phyloP scores from a whole-genome alignment of 2,329 filamentous ascomycete species.

The Neopestalotiopsis rosae region DNA sequence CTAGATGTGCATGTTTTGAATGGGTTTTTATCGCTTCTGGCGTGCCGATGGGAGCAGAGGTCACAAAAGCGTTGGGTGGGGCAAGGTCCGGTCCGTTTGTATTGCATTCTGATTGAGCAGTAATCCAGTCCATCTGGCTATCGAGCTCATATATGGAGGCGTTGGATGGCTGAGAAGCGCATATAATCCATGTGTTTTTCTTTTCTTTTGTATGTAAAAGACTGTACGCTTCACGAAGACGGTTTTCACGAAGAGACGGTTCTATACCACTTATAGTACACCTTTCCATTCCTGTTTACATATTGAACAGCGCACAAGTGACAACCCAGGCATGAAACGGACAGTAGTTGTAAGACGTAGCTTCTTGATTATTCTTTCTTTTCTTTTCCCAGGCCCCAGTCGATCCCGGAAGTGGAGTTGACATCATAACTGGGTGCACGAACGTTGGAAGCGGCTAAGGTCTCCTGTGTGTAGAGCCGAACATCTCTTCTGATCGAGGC shows the following conservation, averaged over 20 bases:
- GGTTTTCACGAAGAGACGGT: constrained; percentile 18
- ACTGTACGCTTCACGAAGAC: constrained; percentile 20
- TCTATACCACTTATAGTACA: constrained; percentile 8
- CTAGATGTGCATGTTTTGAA: constrained; percentile 34
- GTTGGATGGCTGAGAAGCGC: not conserved
- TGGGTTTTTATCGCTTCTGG: constrained; percentile 10
- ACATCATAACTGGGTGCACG: too few species aligned
- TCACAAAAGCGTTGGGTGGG: not conserved
- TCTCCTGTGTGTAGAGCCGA: too few species aligned
- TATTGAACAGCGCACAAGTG: not conserved
- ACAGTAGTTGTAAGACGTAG: too few species aligned
- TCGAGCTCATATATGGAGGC: constrained; percentile 12
- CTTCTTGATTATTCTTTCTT: too few species aligned
- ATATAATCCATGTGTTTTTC: not conserved
- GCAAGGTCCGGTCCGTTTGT: not conserved
- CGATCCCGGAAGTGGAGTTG: too few species aligned
- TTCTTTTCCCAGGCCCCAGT: too few species aligned
- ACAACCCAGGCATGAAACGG: too few species aligned
- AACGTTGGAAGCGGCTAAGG: too few species aligned
- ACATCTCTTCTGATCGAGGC: too few species aligned
- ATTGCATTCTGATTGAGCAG: constrained; percentile 17
- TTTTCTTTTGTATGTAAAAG: constrained; percentile 19
- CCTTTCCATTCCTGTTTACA: not conserved
- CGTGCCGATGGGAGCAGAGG: constrained; percentile 2
- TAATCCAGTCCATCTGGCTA: constrained; percentile 7